phyloP scores from a whole-genome alignment of 768 basidiomycete species.

The Trametes sanguinea region DNA sequence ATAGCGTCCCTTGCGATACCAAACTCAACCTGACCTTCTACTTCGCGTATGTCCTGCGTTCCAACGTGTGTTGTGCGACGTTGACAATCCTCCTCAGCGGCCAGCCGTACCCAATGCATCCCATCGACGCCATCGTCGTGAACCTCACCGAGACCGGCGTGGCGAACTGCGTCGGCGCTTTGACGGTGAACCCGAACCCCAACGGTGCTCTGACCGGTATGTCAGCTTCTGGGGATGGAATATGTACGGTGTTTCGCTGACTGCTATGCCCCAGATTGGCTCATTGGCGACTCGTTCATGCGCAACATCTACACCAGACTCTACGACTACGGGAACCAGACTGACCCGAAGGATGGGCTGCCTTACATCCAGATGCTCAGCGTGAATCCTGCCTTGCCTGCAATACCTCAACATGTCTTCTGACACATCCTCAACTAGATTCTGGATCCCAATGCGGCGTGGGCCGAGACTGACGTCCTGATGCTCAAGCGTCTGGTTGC shows the following conservation, averaged over 20 bases:
- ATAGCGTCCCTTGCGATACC: slow-evolving; percentile 24
- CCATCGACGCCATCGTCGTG: not conserved
- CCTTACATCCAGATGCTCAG: slow-evolving; percentile 2
- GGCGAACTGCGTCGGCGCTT: not conserved
- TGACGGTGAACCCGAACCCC: not conserved
- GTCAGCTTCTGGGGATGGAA: no score
- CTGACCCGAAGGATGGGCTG: not conserved
- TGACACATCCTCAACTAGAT: no score
- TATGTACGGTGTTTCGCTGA: no score
- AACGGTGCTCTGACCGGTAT: no score
- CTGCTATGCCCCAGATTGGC: not conserved
- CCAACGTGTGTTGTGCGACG: not conserved
- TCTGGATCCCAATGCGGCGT: not conserved
- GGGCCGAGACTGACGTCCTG: slow-evolving; percentile 1
- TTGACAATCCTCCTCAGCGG: not conserved
- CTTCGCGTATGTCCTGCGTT: slow-evolving; percentile 16
- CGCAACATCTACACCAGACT: slow-evolving; percentile 5
- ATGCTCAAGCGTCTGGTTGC: not conserved
- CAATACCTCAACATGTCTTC: no score
- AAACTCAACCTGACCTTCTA: slow-evolving; percentile 8
- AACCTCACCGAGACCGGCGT: not conserved
- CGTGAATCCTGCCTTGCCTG: no score
- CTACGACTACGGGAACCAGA: slow-evolving; percentile 4
- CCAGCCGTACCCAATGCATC: not conserved
- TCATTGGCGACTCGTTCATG: slow-evolving; percentile 7